These are phyloP conservation scores for Puccinia horiana DNA, from an alignment of 1,284 basidiomycete genomes.

Conservation along the genomic window DNA sequence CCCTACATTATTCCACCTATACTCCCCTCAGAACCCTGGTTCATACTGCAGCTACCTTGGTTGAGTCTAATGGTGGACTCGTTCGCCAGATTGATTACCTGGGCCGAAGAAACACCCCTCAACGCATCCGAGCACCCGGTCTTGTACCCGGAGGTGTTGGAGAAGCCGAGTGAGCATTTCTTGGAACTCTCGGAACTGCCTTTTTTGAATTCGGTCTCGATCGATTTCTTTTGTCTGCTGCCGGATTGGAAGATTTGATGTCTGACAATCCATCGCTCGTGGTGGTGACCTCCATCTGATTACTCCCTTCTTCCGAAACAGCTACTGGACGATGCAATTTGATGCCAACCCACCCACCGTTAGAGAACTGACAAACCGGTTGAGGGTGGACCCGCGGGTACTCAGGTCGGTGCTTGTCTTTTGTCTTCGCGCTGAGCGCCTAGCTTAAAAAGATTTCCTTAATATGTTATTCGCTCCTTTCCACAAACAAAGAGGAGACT, in stretches of 20 bases:
- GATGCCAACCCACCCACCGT: constrained; percentile 55
- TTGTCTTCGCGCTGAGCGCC: neutral
- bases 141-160: constrained; percentile 42
- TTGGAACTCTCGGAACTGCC: neutral
- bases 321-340: constrained; percentile 55
- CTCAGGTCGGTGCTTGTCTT: constrained; percentile 50
- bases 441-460: neutral
- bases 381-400: constrained; percentile 54
- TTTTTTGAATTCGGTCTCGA: neutral
- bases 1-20: constrained; percentile 49
- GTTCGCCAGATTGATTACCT: constrained; percentile 54
- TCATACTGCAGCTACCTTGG: constrained; percentile 51
- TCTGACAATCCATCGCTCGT: constrained; percentile 4
- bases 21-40: constrained; percentile 52
- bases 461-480: neutral
- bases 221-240: neutral
- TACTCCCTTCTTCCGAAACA: constrained; percentile 3
- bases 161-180: constrained; percentile 52
- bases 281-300: neutral
- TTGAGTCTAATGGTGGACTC: constrained; percentile 53
- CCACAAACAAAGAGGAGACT: constrained; percentile 14
- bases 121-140: constrained; percentile 51
- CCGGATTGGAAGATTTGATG: neutral
- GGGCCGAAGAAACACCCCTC: constrained; percentile 53
- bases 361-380: constrained; percentile 51